Evolutionary conservation across 176 grass and related monocot species (phyloP).

Genomic region (Zea luxurians): DNA sequence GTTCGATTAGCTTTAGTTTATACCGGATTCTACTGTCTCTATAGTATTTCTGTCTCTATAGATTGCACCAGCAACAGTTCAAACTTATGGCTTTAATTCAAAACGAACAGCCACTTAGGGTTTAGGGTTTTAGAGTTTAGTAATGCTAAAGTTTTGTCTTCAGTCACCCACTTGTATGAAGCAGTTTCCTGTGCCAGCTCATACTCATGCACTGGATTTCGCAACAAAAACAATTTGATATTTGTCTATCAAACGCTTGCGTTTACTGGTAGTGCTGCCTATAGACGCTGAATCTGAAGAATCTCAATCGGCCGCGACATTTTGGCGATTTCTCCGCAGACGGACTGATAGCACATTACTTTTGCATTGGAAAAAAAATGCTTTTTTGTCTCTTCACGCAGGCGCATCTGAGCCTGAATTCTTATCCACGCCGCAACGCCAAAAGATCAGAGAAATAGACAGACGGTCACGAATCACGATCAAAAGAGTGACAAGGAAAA

Average conservation of each 20-base stretch:
- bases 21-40: no score
- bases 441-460: slow-evolving; percentile 33
- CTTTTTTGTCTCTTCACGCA: background rate
- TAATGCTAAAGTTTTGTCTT: background rate
- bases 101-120: no score
- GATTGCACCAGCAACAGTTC: no score
- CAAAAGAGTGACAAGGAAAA: background rate
- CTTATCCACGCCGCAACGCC: slow-evolving; percentile 39
- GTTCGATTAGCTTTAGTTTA: no score
- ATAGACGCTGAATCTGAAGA: background rate
- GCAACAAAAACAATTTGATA: background rate
- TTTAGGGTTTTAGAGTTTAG: no score
- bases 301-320: slow-evolving; percentile 13
- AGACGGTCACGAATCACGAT: background rate
- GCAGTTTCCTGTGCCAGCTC: background rate
- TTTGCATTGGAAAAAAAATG: background rate
- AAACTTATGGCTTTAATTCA: no score
- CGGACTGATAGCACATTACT: background rate
- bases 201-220: background rate
- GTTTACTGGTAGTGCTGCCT: background rate
- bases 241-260: background rate
- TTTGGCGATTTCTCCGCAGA: background rate
- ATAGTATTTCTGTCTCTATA: no score
- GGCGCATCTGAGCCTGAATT: background rate
- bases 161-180: background rate